Base-by-base conservation (phyloP, 164 flowering plant species). In the Liriodendron chinense region DNA sequence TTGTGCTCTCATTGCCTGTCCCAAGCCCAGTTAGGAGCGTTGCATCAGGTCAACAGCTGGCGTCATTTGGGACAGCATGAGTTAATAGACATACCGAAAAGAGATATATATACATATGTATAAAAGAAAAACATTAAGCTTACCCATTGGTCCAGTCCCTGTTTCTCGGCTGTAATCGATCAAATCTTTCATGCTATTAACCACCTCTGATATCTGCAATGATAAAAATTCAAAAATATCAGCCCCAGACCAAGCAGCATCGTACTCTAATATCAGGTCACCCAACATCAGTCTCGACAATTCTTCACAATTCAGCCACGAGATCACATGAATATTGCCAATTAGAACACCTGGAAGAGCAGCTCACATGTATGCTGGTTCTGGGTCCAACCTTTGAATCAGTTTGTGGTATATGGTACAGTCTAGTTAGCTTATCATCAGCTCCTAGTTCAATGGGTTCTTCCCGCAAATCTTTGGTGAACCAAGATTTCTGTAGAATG, bases 111-210 rank as follows among this genome's bases (percentile, higher is more conserved):
- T 61, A n/a, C n/a, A 61, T 61, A 61, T 8, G 16, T 16, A 61
- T 5, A 48, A 49, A 34, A 50, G n/a, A 1, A 63, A 62, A 64
- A 7, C 43, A 21, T 16, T 14, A 77, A 79, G 75, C 94, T 82
- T 88, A 96, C 99, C 98, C 93, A 96, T 96, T 23, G 99, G 99
- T 74, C 99, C 99, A 56, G 86, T 89, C 68, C 90, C 85, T 23
- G 89, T 91, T 79, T 89, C 91, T 78, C 92, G 82, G 83, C 99
- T 91, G 80, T 91, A 94, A 82, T 96, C 98, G 84, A 96, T 96
- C 87, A 96, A 86, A 86, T 96, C 99, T 83, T 94, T 94, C 99
- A 94, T 94, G 77, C 98, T 94, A 80, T 96, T 96, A 75, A 96
- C 98, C 74, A 96, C 99, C 82, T 96, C 99, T 8, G 99, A 96